Percentiles rank a stretch among this genome's conserved stretches.
These are phyloP conservation scores for Leucoagaricus sp. DNA, from an alignment of 1,284 basidiomycete species.

Conservation along the genomic window DNA sequence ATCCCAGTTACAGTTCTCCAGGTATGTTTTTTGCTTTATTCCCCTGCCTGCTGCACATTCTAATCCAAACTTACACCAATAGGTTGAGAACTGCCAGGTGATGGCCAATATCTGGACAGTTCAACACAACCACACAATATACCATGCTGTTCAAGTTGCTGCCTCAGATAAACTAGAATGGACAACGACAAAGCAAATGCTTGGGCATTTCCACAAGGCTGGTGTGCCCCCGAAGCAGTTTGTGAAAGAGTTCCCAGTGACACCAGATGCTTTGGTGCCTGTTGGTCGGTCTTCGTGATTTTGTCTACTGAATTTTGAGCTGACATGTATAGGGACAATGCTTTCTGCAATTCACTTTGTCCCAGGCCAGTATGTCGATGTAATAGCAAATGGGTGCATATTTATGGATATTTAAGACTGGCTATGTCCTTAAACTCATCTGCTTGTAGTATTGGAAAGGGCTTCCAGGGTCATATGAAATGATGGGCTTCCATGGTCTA, in stretches of 20 bases:
- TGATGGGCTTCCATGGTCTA: conserved; percentile 91
- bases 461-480: conserved; percentile 98
- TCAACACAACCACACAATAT: conserved; percentile 66
- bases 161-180: conserved; percentile 70
- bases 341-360: conserved; percentile 95
- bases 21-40: conserved; percentile 58
- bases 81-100: conserved; percentile 87
- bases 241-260: conserved; percentile 89
- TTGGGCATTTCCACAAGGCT: conserved; percentile 87
- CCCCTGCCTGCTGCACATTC: conserved; percentile 2
- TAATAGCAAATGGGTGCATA: conserved; percentile 87
- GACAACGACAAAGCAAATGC: conserved; percentile 73
- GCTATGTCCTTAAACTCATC: conserved; percentile 13
- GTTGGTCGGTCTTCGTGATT: conserved; percentile 59
- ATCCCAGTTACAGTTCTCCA: conserved; percentile 95
- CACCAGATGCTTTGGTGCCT: conserved; percentile 86
- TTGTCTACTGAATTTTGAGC: conserved; percentile 11
- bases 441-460: conserved; percentile 84
- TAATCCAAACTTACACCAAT: conserved; percentile 7
- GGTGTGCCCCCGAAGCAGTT: conserved; percentile 85
- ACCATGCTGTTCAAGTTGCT: conserved; percentile 87
- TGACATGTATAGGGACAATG: conserved; percentile 65
- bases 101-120: conserved; percentile 72
- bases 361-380: conserved; percentile 96
- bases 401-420: no score